phyloP scores from a whole-genome alignment of 1,284 basidiomycete species.

The Boletus semigastroideus region DNA sequence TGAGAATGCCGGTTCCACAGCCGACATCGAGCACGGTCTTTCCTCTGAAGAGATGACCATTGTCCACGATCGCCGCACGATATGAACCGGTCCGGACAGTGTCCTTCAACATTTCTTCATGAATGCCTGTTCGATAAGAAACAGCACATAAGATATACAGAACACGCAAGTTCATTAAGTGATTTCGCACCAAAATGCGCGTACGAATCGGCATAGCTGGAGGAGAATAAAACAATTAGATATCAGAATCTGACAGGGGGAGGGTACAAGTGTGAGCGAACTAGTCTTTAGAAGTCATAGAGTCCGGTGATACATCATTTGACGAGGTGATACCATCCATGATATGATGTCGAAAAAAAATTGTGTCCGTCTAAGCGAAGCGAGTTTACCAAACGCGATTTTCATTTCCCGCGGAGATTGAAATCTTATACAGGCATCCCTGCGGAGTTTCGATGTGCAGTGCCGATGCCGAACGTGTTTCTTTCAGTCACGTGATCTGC shows the following conservation, averaged over 20 bases:
- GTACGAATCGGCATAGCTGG: conserved; percentile 88
- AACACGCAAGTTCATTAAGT: neutral
- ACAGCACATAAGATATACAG: conserved; percentile 4
- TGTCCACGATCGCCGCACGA: conserved; percentile 93
- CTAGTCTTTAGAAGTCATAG: conserved; percentile 83
- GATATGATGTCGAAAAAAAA: conserved; percentile 33
- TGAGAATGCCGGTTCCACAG: conserved; percentile 97
- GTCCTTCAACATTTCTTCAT: conserved; percentile 99
- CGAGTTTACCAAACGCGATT: no score
- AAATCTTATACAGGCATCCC: neutral
- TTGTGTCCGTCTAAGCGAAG: conserved; percentile 14
- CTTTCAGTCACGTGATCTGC: conserved; percentile 23
- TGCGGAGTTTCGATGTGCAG: neutral
- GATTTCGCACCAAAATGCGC: conserved; percentile 82
- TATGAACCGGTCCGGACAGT: conserved; percentile 94
- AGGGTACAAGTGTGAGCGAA: conserved; percentile 46
- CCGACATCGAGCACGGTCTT: conserved; percentile 98
- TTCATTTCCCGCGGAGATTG: conserved; percentile 1
- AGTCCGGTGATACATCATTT: conserved; percentile 33
- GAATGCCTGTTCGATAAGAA: conserved; percentile 64
- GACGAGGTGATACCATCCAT: conserved; percentile 50
- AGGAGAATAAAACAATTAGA: conserved; percentile 29
- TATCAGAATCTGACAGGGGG: conserved; percentile 31
- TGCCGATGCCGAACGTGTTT: neutral
- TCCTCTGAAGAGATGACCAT: conserved; percentile 93